Percentiles rank a stretch among this genome's conserved stretches.
phyloP scores from a whole-genome alignment of 768 basidiomycete species.

The Leccinum longicurvipes region DNA sequence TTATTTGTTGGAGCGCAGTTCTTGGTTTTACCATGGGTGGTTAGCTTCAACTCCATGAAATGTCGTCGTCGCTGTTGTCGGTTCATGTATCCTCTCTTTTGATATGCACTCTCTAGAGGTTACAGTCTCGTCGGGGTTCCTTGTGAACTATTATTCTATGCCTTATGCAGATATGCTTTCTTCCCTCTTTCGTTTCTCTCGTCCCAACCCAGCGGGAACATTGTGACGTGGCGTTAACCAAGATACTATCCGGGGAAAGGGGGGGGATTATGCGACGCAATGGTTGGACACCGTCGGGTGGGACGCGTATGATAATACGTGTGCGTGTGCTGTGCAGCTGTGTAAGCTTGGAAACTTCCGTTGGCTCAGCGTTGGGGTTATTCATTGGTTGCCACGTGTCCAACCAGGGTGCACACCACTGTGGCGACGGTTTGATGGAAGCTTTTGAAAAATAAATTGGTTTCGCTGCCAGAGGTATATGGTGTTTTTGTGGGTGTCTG shows the following conservation, averaged over 20 bases:
- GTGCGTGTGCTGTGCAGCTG: background rate
- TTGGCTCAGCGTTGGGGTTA: too few species aligned
- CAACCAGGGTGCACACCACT: too few species aligned
- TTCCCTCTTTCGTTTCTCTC: background rate
- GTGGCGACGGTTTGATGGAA: too few species aligned
- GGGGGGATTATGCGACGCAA: background rate
- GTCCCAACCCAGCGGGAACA: background rate
- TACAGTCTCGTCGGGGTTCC: background rate
- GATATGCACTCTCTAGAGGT: background rate
- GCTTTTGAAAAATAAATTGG: too few species aligned
- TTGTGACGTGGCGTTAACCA: background rate
- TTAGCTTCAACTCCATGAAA: background rate
- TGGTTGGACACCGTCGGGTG: background rate
- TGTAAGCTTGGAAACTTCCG: background rate
- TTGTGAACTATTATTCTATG: background rate
- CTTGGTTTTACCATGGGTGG: constrained; percentile 4
- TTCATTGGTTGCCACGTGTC: background rate
- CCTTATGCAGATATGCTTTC: background rate
- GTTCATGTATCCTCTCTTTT: constrained; percentile 5
- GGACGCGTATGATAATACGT: background rate
- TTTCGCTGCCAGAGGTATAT: too few species aligned
- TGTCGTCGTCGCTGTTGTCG: constrained; percentile 1
- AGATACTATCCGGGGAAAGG: too few species aligned
- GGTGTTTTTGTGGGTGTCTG: too few species aligned
- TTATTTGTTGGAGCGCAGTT: constrained; percentile 11